Evolutionary conservation across 148 eudicot genomes (phyloP).

Genomic region (Oxyria digyna): DNA sequence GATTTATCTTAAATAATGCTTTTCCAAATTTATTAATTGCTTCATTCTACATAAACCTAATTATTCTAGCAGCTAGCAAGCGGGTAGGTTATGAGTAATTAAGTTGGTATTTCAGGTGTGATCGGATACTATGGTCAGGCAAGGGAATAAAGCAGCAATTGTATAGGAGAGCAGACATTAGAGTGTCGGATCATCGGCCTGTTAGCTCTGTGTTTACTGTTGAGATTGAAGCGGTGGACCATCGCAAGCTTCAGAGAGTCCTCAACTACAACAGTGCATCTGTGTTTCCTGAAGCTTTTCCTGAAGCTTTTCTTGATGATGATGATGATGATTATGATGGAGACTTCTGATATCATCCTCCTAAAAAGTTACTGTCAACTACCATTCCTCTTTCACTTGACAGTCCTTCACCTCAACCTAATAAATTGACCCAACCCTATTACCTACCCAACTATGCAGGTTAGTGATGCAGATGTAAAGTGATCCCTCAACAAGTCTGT

Average conservation of each 20-base stretch:
- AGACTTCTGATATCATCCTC: neutral
- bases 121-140: constrained; percentile 83
- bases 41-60: neutral
- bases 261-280: constrained; percentile 74
- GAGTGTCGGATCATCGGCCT: constrained; percentile 85
- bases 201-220: constrained; percentile 70
- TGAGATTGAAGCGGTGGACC: constrained; percentile 68
- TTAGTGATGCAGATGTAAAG: too few relatives aligned
- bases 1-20: too few relatives aligned
- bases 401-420: too few relatives aligned
- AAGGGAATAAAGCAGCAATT: constrained; percentile 72
- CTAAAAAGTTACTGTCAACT: too few relatives aligned
- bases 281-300: constrained; percentile 49
- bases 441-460: too few relatives aligned
- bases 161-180: constrained; percentile 51
- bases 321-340: neutral
- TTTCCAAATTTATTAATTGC: neutral
- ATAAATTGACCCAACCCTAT: too few relatives aligned
- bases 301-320: too few relatives aligned
- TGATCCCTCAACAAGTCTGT: neutral
- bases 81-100: neutral
- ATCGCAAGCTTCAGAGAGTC: constrained; percentile 70
- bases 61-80: too few relatives aligned
- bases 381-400: too few relatives aligned
- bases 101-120: constrained; percentile 51